A percentile compares a stretch with the other conserved stretches of the same genome.
Evolutionary conservation across 2,329 filamentous ascomycete species (phyloP).

Genomic region (Gliomastix tumulicola): DNA sequence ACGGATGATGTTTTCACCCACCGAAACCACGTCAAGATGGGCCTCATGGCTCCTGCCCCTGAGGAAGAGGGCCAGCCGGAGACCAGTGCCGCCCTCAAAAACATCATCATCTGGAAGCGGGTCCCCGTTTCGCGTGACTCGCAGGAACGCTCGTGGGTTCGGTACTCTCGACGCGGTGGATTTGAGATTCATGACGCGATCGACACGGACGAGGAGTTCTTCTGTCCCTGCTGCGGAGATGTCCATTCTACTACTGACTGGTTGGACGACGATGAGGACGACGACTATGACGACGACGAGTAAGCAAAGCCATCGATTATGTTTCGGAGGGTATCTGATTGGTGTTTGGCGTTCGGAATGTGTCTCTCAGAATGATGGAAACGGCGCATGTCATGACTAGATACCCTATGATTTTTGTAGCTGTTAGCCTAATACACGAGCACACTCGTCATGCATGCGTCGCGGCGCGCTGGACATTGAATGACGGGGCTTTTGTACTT

Average conservation of each 20-base stretch:
- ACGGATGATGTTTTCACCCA: conserved; percentile 9
- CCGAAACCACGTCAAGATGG: conserved; percentile 15
- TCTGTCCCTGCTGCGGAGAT: conserved; percentile 33
- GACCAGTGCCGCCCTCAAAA: conserved; percentile 28
- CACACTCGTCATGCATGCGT: too few species aligned
- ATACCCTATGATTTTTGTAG: too few species aligned
- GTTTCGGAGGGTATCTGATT: too few species aligned
- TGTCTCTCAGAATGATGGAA: too few species aligned
- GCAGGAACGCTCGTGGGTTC: conserved; percentile 35
- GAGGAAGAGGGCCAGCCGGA: conserved; percentile 31
- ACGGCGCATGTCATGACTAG: too few species aligned
- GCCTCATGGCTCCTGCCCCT: conserved; percentile 30
- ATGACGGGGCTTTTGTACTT: too few species aligned
- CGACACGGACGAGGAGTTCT: conserved; percentile 24
- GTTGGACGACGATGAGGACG: conserved; percentile 1
- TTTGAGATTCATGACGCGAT: conserved; percentile 24
- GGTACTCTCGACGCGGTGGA: conserved; percentile 34
- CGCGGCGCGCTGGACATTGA: too few species aligned
- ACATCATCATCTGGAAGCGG: conserved; percentile 43
- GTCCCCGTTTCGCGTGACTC: conserved; percentile 33
- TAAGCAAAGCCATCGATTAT: too few species aligned
- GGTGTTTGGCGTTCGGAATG: too few species aligned
- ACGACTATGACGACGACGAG: not conserved
- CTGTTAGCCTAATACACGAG: too few species aligned
- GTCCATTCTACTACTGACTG: too few species aligned